These are phyloP conservation scores for Clarireedia sp. DNA, from an alignment of 2,329 filamentous ascomycete genomes.

Conservation along the genomic window DNA sequence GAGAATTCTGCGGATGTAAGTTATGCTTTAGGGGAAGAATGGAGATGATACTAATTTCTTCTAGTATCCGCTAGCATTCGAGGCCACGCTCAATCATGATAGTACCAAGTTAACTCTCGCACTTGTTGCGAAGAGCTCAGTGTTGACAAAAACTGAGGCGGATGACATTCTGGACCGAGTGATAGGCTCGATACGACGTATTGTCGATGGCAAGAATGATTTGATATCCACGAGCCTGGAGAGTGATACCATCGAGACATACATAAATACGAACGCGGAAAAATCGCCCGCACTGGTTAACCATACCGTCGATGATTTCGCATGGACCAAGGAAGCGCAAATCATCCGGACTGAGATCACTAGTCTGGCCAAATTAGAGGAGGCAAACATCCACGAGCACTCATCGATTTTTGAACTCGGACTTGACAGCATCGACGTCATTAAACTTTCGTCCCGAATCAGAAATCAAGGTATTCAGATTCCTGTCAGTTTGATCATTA, in stretches of 20 bases:
- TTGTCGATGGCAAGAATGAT: neutral
- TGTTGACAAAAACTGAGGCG: conserved; percentile 31
- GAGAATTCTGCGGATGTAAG: conserved; percentile 34
- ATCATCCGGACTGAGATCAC: conserved; percentile 56
- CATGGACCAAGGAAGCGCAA: conserved; percentile 40
- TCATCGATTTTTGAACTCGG: conserved; percentile 74
- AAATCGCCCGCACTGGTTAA: neutral
- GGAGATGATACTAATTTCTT: conserved; percentile 12
- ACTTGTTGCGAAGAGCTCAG: conserved; percentile 48
- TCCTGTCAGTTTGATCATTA: conserved; percentile 71
- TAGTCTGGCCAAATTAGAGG: conserved; percentile 46
- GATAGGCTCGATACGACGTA: conserved; percentile 22
- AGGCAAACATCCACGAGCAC: conserved; percentile 43
- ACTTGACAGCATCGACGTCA: conserved; percentile 85
- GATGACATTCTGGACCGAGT: conserved; percentile 37
- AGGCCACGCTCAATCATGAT: conserved; percentile 49
- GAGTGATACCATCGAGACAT: neutral
- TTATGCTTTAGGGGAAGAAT: neutral
- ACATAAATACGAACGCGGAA: neutral
- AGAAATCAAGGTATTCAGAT: conserved; percentile 52
- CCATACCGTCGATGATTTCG: neutral
- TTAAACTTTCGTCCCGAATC: conserved; percentile 71
- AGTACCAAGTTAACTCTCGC: conserved; percentile 44
- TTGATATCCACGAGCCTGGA: neutral
- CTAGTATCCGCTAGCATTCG: conserved; percentile 60